Conservation (phyloP, 1,139 yeast species). For the Suhomyces anneliseae region DNA sequence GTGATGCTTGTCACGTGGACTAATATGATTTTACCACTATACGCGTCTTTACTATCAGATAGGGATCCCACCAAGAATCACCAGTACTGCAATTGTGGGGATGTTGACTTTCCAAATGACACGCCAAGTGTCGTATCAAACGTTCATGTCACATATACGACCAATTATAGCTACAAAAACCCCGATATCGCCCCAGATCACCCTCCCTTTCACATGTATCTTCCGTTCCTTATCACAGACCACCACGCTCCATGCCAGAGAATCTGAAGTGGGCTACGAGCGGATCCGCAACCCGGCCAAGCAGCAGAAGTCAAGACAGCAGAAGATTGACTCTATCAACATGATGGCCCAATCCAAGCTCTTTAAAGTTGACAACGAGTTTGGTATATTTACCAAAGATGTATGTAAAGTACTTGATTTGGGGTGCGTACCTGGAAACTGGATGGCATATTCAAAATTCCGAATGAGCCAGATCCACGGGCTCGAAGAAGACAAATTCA, state of each 20-base stretch:
- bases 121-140: too few relatives aligned
- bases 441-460: conserved; percentile 74
- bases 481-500: conserved; percentile 48
- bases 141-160: too few relatives aligned
- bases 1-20: not conserved
- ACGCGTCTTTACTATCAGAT: not conserved
- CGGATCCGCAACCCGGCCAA: conserved; percentile 9
- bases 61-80: too few relatives aligned
- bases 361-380: conserved; percentile 30
- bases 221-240: not conserved
- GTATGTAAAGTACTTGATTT: conserved; percentile 38
- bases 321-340: conserved; percentile 25
- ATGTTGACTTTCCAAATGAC: too few relatives aligned
- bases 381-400: conserved; percentile 24
- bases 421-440: conserved; percentile 96
- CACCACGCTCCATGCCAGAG: conserved; percentile 5
- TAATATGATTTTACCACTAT: not conserved
- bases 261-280: conserved; percentile 10
- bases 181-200: not conserved
- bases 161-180: not conserved
- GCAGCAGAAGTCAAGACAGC: conserved; percentile 22
- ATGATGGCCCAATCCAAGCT: conserved; percentile 28
- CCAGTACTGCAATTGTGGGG: too few relatives aligned
- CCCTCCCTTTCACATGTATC: too few relatives aligned
- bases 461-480: conserved; percentile 30